phyloP scores from a whole-genome alignment of 140 eudicot genomes.

The Bidens hawaiensis region DNA sequence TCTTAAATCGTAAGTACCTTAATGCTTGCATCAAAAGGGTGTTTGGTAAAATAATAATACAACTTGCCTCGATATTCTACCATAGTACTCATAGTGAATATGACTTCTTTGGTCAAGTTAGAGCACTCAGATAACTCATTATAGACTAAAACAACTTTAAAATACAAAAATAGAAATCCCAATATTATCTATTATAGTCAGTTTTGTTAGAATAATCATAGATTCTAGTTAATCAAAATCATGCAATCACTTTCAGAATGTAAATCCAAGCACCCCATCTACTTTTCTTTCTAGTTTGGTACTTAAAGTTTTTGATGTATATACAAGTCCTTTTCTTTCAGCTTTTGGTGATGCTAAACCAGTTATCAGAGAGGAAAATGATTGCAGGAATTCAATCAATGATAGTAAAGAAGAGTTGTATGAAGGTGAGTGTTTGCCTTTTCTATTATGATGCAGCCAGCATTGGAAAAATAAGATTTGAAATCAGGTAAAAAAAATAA shows the following conservation, averaged over 20 bases:
- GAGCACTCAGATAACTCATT: background rate
- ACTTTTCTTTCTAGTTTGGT: background rate
- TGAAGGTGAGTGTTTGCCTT: slow-evolving; percentile 4
- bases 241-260: background rate
- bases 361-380: slow-evolving; percentile 8
- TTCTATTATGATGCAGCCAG: background rate
- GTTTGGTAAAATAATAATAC: background rate
- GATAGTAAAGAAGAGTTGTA: background rate
- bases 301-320: background rate
- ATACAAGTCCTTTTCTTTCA: background rate
- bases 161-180: background rate
- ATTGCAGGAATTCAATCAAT: background rate
- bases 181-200: background rate
- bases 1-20: slow-evolving; percentile 13
- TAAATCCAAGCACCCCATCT: background rate
- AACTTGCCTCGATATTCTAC: background rate
- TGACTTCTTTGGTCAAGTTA: no score
- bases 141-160: background rate
- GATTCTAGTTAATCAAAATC: background rate
- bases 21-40: background rate
- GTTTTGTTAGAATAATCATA: background rate
- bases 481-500: background rate
- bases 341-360: slow-evolving; percentile 8
- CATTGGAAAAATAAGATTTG: background rate
- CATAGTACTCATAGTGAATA: no score